Conservation (phyloP, 352 stramenopile genomes). For the Blastocystis sp. region DNA sequence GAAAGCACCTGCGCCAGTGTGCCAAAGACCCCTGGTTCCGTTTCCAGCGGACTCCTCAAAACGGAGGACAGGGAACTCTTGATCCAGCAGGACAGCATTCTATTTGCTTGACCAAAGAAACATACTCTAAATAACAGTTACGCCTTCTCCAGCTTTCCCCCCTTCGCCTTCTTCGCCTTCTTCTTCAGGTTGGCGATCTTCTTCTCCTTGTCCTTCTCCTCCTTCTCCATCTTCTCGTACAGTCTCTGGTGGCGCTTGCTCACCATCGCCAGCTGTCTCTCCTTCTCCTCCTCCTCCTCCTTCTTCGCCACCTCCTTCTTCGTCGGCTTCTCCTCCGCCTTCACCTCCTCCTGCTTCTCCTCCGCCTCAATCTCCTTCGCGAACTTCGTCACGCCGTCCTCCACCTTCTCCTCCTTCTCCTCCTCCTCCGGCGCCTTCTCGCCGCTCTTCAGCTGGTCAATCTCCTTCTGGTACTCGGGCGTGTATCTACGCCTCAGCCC, state of each 20-base stretch:
- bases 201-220: conserved; percentile 3
- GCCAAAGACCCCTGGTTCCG: not conserved
- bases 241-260: not conserved
- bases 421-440: conserved; percentile 72
- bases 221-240: conserved; percentile 74
- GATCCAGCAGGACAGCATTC: not conserved
- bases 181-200: conserved; percentile 74
- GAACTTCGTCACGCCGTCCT: conserved; percentile 73
- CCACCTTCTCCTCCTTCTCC: conserved; percentile 71
- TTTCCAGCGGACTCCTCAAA: not conserved
- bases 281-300: conserved; percentile 76
- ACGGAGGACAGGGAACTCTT: not conserved
- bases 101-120: not conserved
- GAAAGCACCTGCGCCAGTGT: not conserved
- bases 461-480: conserved; percentile 90
- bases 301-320: conserved; percentile 72
- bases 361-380: conserved; percentile 74
- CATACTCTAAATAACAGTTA: not conserved
- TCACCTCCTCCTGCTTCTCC: conserved; percentile 71
- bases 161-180: conserved; percentile 66
- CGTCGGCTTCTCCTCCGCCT: conserved; percentile 67
- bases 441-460: conserved; percentile 76
- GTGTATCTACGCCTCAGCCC: conserved; percentile 78
- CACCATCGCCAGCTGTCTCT: conserved; percentile 75
- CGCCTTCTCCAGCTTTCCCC: not conserved